Conservation (phyloP, 2,329 filamentous ascomycete genomes). For the Fusarium falciforme region DNA sequence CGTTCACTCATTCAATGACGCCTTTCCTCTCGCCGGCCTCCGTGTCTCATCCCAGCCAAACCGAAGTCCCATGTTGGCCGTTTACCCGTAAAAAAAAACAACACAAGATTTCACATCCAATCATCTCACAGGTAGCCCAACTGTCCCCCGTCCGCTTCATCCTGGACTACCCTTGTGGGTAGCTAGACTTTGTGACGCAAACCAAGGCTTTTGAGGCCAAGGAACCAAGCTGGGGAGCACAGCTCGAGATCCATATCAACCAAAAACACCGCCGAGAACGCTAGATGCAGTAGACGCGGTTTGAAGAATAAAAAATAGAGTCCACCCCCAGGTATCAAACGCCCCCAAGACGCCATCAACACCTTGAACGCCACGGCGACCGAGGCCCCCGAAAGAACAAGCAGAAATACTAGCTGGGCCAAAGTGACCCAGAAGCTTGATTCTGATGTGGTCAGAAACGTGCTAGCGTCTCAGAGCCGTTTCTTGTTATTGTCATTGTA, state of each 20-base stretch:
- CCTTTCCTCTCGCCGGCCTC: background rate
- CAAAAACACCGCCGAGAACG: background rate
- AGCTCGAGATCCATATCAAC: background rate
- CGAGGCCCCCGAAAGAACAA: conserved; percentile 25
- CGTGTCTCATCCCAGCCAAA: background rate
- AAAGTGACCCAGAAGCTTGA: conserved; percentile 5
- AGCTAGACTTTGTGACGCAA: background rate
- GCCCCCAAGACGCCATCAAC: conserved; percentile 46
- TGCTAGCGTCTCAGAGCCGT: conserved; percentile 1
- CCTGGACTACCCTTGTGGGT: background rate
- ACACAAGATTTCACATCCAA: conserved; percentile 8
- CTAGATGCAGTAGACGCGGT: conserved; percentile 15
- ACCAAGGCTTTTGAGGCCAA: background rate
- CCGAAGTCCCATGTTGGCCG: background rate
- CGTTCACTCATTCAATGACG: conserved; percentile 25
- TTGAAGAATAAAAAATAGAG: conserved; percentile 15
- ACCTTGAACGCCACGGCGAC: conserved; percentile 45
- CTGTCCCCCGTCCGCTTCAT: background rate
- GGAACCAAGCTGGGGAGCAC: background rate
- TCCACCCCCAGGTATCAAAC: conserved; percentile 46
- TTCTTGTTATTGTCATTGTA: background rate
- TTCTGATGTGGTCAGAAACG: conserved; percentile 2
- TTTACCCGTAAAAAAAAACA: background rate
- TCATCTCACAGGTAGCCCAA: conserved; percentile 10
- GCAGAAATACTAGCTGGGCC: conserved; percentile 18